phyloP scores from a whole-genome alignment of 192 early-diverging fungal species.

The Gonapodya prolifera region DNA sequence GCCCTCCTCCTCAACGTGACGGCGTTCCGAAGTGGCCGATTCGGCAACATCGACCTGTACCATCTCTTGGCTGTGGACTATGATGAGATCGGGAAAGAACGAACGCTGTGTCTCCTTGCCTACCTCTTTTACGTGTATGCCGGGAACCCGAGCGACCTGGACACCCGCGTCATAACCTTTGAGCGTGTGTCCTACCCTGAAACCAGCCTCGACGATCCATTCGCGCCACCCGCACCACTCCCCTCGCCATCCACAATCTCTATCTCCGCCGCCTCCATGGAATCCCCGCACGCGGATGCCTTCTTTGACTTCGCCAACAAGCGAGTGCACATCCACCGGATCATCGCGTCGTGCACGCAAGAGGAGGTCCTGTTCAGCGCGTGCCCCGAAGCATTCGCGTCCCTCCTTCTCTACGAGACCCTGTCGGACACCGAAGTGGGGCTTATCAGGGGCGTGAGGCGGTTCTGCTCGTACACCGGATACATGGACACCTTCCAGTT shows the following conservation, averaged over 20 bases:
- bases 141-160: no score
- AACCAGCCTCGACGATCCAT: no score
- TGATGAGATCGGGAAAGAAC: no score
- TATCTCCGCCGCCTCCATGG: conserved; percentile 9
- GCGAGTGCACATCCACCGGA: conserved; percentile 18
- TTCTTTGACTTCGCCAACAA: conserved; percentile 23
- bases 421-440: conserved; percentile 12
- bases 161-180: no score
- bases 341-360: conserved; percentile 17
- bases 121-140: no score
- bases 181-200: no score
- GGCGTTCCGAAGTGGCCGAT: no score
- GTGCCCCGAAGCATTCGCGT: conserved; percentile 16
- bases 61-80: no score
- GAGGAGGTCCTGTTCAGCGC: conserved; percentile 17
- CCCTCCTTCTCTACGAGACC: conserved; percentile 7
- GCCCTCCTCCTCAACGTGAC: no score
- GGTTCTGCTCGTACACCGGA: conserved; percentile 12
- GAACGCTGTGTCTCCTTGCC: no score
- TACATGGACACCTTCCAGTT: conserved; percentile 15
- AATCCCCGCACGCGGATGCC: background rate
- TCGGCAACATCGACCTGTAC: no score
- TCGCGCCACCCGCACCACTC: no score
- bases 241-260: conserved; percentile 3
- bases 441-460: conserved; percentile 12